Evolutionary conservation across 2,329 filamentous ascomycete species (phyloP).

Genomic region (Diatrype stigma): DNA sequence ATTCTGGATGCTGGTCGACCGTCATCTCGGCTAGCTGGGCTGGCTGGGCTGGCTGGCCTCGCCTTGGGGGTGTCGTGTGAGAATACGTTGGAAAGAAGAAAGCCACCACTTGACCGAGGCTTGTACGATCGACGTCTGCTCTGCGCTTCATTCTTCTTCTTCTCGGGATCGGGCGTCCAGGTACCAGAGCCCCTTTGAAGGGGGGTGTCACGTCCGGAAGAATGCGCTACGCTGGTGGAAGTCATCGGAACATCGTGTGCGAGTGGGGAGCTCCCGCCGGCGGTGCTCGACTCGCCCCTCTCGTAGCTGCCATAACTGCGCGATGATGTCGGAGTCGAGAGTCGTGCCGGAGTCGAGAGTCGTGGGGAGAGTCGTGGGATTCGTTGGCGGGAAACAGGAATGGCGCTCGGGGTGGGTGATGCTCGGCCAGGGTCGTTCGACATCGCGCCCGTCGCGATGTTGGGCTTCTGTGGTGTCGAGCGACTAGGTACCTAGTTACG

Average conservation of each 20-base stretch:
- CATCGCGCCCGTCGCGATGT: constrained; percentile 28
- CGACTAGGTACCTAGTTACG: too few relatives aligned
- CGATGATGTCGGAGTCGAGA: constrained; percentile 26
- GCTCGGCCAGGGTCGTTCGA: constrained; percentile 27
- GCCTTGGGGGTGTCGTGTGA: constrained; percentile 18
- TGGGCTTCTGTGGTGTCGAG: too few relatives aligned
- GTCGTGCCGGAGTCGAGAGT: too few relatives aligned
- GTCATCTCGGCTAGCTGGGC: constrained; percentile 22
- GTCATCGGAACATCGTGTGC: constrained; percentile 16
- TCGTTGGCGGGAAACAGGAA: constrained; percentile 11
- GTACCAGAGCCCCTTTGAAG: constrained; percentile 11
- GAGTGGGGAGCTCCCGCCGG: constrained; percentile 23
- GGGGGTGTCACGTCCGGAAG: constrained; percentile 8
- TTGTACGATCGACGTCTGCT: constrained; percentile 33
- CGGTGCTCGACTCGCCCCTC: constrained; percentile 40
- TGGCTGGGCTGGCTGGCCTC: too few relatives aligned
- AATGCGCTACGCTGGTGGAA: constrained; percentile 12
- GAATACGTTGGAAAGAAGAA: constrained; percentile 45
- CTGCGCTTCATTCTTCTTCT: constrained; percentile 15
- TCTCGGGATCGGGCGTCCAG: constrained; percentile 11
- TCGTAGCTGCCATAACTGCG: constrained; percentile 36
- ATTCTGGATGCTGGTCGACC: constrained; percentile 26
- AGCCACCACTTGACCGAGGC: constrained; percentile 44
- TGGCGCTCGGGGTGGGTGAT: constrained; percentile 16
- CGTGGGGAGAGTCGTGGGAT: constrained; percentile 20